Evolutionary conservation across 2,329 filamentous ascomycete species (phyloP), one percentile per base, ranked within the genome.

Genomic region (Cercospora zeina): DNA sequence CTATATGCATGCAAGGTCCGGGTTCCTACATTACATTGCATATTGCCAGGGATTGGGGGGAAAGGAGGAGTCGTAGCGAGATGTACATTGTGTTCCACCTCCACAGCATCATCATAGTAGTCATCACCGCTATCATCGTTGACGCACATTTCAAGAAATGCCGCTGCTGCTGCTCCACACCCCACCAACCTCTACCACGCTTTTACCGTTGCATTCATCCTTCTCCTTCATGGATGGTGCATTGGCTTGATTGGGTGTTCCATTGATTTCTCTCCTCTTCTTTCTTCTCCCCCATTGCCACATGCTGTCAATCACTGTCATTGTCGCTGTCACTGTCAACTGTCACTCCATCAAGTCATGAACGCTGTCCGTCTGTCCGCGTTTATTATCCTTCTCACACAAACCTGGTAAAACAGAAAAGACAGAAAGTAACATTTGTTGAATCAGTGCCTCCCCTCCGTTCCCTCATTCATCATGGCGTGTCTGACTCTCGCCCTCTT

Each of bases 1-100:
- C 30, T n/a, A 53, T 27, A 54, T 45, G 58, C 36, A 54, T 47
- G 54, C 56, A 58, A 50, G 56, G 51, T 54, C 58, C 58, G 50
- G 53, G 53, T 62, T 50, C 55, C 33, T 49, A 55, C 53, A 39
- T 24, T 55, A 55, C 53, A 54, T 54, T 54, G 50, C 50, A 54
- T 54, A 34, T 21, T 21, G 50, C n/a, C 39, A 45, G 39, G 39
- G 39, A 45, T 45, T 42, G 19, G 39, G 39, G 16, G 39, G 16
- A 45, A 45, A 16, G 19, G 39, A 45, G 39, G 39, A 45, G 39
- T 45, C 21, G 39, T 45, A 16, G 39, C 39, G 39, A 45, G 16
- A 45, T 27, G 24, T n/a, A n/a, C n/a, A n/a, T n/a, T n/a, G n/a
- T 27, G 24, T 27, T 27, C 24, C 24, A 27, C 24, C 24, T 27